phyloP scores from a whole-genome alignment of 2,329 filamentous ascomycete genomes.

The Diplodia mutila region DNA sequence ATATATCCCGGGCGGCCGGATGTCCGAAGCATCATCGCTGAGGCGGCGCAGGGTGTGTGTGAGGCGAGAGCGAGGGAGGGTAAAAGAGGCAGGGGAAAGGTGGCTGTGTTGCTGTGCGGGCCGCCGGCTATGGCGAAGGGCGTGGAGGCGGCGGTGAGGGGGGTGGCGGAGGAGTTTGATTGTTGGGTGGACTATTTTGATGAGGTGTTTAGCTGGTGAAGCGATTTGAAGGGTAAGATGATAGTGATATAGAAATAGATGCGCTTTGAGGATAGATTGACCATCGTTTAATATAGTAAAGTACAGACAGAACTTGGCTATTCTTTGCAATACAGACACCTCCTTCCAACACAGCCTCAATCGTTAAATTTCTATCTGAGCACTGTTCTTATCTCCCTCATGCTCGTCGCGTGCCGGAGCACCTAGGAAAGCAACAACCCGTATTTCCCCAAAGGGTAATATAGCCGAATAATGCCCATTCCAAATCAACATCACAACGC shows the following conservation, averaged over 20 bases:
- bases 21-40: constrained; percentile 41
- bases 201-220: constrained; percentile 52
- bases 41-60: constrained; percentile 32
- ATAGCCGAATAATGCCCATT: not conserved
- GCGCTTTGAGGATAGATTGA: not conserved
- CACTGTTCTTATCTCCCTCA: too few species aligned
- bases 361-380: too few species aligned
- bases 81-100: constrained; percentile 32
- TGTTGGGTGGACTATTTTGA: constrained; percentile 50
- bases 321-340: too few species aligned
- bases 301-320: too few species aligned
- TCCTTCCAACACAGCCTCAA: too few species aligned
- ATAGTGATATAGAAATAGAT: not conserved
- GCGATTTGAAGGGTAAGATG: not conserved
- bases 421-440: not conserved
- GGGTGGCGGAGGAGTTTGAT: constrained; percentile 40
- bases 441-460: not conserved
- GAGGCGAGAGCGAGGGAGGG: constrained; percentile 29
- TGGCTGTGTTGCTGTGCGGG: constrained; percentile 52
- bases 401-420: not conserved
- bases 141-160: constrained; percentile 45
- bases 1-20: constrained; percentile 43
- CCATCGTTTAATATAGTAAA: not conserved
- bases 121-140: constrained; percentile 52
- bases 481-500: not conserved